A percentile compares a stretch with the other conserved stretches of the same genome.
Conservation (phyloP, 2,329 filamentous ascomycete species). For the Lasiodiplodia sp. region DNA sequence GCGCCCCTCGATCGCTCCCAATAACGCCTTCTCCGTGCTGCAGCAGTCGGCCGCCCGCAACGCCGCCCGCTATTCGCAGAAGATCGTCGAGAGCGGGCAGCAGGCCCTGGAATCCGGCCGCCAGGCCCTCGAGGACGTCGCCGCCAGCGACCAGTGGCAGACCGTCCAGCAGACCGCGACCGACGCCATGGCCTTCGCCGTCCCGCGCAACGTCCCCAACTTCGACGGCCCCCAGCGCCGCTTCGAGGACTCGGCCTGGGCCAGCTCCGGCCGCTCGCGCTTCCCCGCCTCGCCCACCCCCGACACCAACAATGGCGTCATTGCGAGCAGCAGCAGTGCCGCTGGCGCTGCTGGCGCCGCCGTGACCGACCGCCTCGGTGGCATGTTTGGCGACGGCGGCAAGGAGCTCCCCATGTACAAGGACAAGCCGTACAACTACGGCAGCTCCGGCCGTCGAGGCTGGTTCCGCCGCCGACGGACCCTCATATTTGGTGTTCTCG, state of each 20-base stretch:
- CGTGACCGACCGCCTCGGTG: slow-evolving; percentile 68
- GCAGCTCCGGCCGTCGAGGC: slow-evolving; percentile 62
- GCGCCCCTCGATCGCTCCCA: slow-evolving; percentile 42
- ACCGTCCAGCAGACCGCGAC: slow-evolving; percentile 30
- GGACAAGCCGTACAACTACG: slow-evolving; percentile 89
- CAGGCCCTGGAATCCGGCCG: slow-evolving; percentile 44
- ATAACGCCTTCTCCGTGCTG: slow-evolving; percentile 40
- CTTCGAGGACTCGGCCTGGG: slow-evolving; percentile 51
- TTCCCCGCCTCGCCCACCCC: slow-evolving; percentile 24
- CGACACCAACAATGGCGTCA: not conserved
- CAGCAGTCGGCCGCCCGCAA: slow-evolving; percentile 42
- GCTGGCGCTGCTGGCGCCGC: slow-evolving; percentile 42
- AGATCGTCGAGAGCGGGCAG: slow-evolving; percentile 40
- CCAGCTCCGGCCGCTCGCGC: slow-evolving; percentile 38
- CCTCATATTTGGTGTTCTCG: slow-evolving; percentile 59
- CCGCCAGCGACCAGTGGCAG: slow-evolving; percentile 34
- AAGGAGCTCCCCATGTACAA: slow-evolving; percentile 91
- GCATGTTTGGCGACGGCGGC: slow-evolving; percentile 68
- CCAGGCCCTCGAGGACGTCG: slow-evolving; percentile 43
- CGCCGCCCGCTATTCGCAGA: slow-evolving; percentile 34
- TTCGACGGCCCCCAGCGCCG: slow-evolving; percentile 51
- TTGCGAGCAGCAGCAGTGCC: slow-evolving; percentile 33
- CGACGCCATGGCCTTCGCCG: slow-evolving; percentile 51
- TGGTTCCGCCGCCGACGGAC: slow-evolving; percentile 71
- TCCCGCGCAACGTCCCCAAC: slow-evolving; percentile 52